These are phyloP conservation scores for Anacardium occidentale DNA, from an alignment of 345 rosid species.

Conservation along the genomic window DNA sequence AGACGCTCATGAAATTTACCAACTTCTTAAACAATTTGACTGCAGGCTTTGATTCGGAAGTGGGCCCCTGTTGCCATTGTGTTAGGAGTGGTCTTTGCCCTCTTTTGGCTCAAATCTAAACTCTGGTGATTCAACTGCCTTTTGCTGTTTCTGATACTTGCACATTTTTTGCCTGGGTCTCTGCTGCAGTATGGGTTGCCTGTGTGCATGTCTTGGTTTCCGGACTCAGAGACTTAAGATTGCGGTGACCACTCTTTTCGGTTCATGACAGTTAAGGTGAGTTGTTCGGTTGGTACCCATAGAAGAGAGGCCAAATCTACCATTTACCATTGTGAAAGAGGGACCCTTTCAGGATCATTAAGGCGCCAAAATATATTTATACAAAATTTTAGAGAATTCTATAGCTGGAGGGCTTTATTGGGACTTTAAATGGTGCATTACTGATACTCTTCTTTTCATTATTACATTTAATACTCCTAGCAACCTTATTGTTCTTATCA, in stretches of 20 bases:
- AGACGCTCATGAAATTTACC: slow-evolving; percentile 13
- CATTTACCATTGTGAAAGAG: slow-evolving; percentile 26
- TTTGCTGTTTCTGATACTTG: slow-evolving; percentile 17
- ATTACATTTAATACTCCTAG: not conserved
- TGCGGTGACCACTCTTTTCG: slow-evolving; percentile 18
- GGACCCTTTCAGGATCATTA: slow-evolving; percentile 12
- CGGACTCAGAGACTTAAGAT: slow-evolving; percentile 20
- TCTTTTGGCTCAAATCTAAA: slow-evolving; percentile 91
- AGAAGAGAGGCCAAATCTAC: slow-evolving; percentile 12
- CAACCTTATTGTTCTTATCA: not conserved
- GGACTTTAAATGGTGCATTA: no score
- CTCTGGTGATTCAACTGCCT: slow-evolving; percentile 56
- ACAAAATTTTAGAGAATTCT: slow-evolving; percentile 5
- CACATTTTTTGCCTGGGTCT: slow-evolving; percentile 25
- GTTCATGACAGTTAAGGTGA: slow-evolving; percentile 17
- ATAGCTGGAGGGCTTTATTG: not conserved
- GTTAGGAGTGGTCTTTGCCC: slow-evolving; percentile 85
- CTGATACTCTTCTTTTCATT: slow-evolving; percentile 1
- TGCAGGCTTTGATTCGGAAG: slow-evolving; percentile 93
- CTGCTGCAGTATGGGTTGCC: slow-evolving; percentile 16
- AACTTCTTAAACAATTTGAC: slow-evolving; percentile 13
- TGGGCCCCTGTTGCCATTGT: slow-evolving; percentile 98
- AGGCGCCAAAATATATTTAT: slow-evolving; percentile 7
- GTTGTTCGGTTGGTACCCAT: not conserved
- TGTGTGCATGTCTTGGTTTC: slow-evolving; percentile 15